These are phyloP conservation scores for Hypseocharis bilobata DNA, from an alignment of 441 rosid genomes.

Conservation along the genomic window DNA sequence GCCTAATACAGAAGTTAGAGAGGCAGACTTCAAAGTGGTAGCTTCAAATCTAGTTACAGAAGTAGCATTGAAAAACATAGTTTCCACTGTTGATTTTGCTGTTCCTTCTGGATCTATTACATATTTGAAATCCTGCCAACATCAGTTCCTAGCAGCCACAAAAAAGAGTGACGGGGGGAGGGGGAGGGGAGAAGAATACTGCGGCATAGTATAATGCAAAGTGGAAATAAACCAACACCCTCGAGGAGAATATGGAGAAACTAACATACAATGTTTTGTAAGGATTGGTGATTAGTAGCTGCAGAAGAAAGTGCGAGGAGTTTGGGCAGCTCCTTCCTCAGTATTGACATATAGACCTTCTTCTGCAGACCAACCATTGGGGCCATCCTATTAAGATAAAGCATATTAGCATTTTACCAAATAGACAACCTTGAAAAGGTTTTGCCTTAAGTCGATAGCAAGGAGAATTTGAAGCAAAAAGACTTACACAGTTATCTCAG, in stretches of 20 bases:
- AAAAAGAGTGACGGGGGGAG: too few species aligned
- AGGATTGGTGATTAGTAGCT: slow-evolving; percentile 50
- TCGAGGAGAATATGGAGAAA: slow-evolving; percentile 14
- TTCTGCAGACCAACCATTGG: slow-evolving; percentile 67
- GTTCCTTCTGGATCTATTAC: too few species aligned
- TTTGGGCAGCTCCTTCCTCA: slow-evolving; percentile 82
- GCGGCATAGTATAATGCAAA: neutral
- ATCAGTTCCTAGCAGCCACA: neutral
- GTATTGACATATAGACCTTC: slow-evolving; percentile 63
- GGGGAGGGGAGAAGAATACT: neutral
- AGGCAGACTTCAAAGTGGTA: too few species aligned
- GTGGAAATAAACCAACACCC: neutral
- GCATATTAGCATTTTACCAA: slow-evolving; percentile 4
- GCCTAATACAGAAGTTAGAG: too few species aligned
- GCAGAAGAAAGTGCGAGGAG: slow-evolving; percentile 64
- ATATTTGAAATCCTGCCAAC: neutral
- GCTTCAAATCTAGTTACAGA: too few species aligned
- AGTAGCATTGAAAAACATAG: too few species aligned
- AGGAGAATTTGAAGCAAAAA: neutral
- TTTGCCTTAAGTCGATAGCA: slow-evolving; percentile 2
- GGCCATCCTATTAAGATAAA: slow-evolving; percentile 50
- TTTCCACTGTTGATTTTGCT: too few species aligned
- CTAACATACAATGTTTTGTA: slow-evolving; percentile 65
- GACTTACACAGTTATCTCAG: slow-evolving; percentile 71
- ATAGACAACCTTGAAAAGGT: slow-evolving; percentile 2